Conservation (phyloP, 441 rosid species). For the Gossypium laxum region DNA sequence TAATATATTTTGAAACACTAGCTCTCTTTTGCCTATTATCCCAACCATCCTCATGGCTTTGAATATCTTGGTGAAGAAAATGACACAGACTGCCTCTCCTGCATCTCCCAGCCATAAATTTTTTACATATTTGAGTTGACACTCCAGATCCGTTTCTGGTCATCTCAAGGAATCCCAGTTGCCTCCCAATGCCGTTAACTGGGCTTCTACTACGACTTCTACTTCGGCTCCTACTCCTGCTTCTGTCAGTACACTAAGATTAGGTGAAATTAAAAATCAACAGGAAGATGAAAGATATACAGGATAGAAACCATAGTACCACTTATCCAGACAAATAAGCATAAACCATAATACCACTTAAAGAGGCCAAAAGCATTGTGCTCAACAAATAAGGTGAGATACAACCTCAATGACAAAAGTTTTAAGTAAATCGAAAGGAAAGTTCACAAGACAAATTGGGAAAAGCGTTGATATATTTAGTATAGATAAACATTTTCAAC, state of each 20-base stretch:
- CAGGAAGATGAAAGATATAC: neutral
- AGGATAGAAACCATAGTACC: neutral
- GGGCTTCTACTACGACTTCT: conserved; percentile 65
- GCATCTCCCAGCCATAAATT: conserved; percentile 62
- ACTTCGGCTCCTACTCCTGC: conserved; percentile 41
- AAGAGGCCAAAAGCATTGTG: neutral
- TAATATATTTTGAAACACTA: conserved; percentile 38
- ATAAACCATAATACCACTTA: neutral
- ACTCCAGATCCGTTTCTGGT: conserved; percentile 45
- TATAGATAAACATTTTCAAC: neutral
- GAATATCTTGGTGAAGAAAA: conserved; percentile 43
- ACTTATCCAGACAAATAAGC: neutral
- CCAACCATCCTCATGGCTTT: conserved; percentile 40
- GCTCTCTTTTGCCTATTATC: conserved; percentile 46
- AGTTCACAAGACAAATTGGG: neutral
- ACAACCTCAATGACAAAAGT: neutral
- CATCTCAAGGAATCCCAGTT: conserved; percentile 50
- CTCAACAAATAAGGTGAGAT: neutral
- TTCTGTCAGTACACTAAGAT: conserved; percentile 23
- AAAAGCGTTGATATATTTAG: neutral
- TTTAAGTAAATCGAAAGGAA: neutral
- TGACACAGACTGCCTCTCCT: conserved; percentile 55
- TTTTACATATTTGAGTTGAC: conserved; percentile 51
- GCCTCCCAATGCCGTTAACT: conserved; percentile 48
- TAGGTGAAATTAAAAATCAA: neutral